Base-by-base conservation (phyloP, 768 basidiomycete species). In the Suillus plorans region DNA sequence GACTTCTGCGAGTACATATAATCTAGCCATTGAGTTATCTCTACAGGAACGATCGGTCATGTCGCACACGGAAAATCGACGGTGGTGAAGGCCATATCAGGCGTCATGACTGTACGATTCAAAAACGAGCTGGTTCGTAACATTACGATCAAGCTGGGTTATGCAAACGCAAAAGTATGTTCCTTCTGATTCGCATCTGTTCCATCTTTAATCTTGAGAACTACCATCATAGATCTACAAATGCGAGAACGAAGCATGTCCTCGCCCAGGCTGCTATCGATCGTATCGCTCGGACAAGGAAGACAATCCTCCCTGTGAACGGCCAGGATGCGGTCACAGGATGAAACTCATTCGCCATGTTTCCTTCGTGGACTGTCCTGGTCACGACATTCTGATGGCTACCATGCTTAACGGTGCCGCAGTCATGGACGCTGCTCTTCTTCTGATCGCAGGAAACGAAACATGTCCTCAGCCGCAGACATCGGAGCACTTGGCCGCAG, bases 401-500 rank as follows among this genome's bases (percentile, higher is more conserved):
- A 99, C 97, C 68, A 99, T 99, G 97, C 83, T 99, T 70, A 99
- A 99, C 85, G 97, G 97, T 78, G 97, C 97, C 49, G 97, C 97
- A 12, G 97, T 99, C 83, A 99, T 99, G 97, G 96, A 99, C 79
- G 97, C 96, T 62, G 97, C 97, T 5, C 82, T 99, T 0, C 85
- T 99, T 1, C 89, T 99, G 62, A 88, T 99, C 64, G 97, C 97
- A 25, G 97, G 93, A 36, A 99, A 99, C 80, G 97, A 99, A 83
- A 94, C 95, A 3, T 99, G 97, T 77, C 97, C 97, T 2, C 97
- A 99, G 74, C 97, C 97, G 1, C 97, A 99, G 78, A 99, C 97
- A 25, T 95, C 94, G 12, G 97, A 99, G 79, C 97, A 99, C 84
- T 81, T 99, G 63, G 97, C 97, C 37, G 97, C 97, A 6, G 94